Evolutionary conservation across 2,329 filamentous ascomycete species (phyloP).

Genomic region (Nigrospora sphaerica): DNA sequence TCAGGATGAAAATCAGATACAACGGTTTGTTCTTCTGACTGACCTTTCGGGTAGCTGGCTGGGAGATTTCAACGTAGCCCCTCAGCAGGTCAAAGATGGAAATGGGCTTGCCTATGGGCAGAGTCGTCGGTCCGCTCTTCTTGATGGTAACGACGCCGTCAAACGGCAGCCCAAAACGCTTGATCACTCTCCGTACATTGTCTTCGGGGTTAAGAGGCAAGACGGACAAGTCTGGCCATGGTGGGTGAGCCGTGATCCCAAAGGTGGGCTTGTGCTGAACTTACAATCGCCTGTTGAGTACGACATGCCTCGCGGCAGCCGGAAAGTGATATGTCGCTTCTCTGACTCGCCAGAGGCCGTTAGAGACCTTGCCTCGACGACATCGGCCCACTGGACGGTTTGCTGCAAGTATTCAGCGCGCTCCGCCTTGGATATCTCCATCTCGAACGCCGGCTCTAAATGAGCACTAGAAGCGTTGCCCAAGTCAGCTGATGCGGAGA

Average conservation of each 20-base stretch:
- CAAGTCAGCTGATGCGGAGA: background rate
- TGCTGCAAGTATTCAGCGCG: constrained; percentile 37
- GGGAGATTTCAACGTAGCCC: constrained; percentile 12
- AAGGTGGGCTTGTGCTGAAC: background rate
- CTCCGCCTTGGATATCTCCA: constrained; percentile 1
- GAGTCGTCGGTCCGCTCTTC: constrained; percentile 26
- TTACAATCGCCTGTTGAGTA: constrained; percentile 52
- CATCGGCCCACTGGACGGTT: constrained; percentile 36
- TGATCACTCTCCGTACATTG: constrained; percentile 46
- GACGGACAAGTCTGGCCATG: constrained; percentile 38
- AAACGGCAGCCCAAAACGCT: constrained; percentile 49
- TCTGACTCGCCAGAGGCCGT: constrained; percentile 32
- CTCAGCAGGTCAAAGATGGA: constrained; percentile 15
- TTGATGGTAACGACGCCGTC: constrained; percentile 47
- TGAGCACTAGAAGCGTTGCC: background rate
- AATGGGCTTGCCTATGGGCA: constrained; percentile 25
- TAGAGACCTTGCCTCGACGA: constrained; percentile 35
- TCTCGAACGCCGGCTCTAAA: constrained; percentile 6
- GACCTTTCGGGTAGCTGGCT: constrained; percentile 11
- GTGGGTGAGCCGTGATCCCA: too few species aligned
- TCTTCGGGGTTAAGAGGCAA: constrained; percentile 50
- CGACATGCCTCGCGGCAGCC: constrained; percentile 42
- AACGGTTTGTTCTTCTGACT: background rate
- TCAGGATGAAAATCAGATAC: background rate
- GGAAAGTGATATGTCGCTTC: constrained; percentile 43